Base-by-base conservation (phyloP, 2,329 filamentous ascomycete genomes). In the Epichloe uncinata region DNA sequence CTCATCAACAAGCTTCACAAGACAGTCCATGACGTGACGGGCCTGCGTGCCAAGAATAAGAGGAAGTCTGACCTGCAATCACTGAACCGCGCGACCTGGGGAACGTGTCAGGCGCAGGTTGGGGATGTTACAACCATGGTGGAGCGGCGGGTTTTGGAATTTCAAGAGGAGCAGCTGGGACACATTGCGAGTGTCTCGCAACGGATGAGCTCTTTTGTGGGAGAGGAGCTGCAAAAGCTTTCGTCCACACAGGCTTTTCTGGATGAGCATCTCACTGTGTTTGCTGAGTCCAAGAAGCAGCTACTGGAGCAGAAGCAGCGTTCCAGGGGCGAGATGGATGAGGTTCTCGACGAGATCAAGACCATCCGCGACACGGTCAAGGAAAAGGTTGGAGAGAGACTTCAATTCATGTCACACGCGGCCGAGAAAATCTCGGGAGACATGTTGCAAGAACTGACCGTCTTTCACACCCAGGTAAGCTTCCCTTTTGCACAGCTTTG, bases 291-390 rank as follows among this genome's bases (percentile, higher is more conserved):
- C 0, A 82, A 84, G 63, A 71, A 73, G 47, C 78, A 85, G 56
- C 75, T 94, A 15, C 75, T 85, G 26, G 72, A 78, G 40, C 82
- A 85, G 59, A 85, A 82, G 50, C 72, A 76, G 22, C 73, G 75
- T 54, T 84, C 88, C 3, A 87, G 85, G 59, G 81, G 89, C 45
- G 85, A 90, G 50, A 89, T 96, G 86, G 90, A 96, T 58, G 73
- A 79, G n/a, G 84, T 95, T 2, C 74, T 98, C 9, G 87, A 93
- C 59, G 91, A 95, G 63, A 95, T 97, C 63, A 90, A 90, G 63
- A 81, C 79, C n/a, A 74, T 97, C 22, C 81, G 91, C 20, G 86
- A 95, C 63, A 83, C 87, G 48, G 87, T 97, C 47, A 96, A 96
- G 71, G 73, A 78, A 45, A 84, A 85, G 54, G 87, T 97, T 45